These are phyloP conservation scores for Botrytis medusae DNA, from an alignment of 2,329 filamentous ascomycete genomes.

Conservation along the genomic window DNA sequence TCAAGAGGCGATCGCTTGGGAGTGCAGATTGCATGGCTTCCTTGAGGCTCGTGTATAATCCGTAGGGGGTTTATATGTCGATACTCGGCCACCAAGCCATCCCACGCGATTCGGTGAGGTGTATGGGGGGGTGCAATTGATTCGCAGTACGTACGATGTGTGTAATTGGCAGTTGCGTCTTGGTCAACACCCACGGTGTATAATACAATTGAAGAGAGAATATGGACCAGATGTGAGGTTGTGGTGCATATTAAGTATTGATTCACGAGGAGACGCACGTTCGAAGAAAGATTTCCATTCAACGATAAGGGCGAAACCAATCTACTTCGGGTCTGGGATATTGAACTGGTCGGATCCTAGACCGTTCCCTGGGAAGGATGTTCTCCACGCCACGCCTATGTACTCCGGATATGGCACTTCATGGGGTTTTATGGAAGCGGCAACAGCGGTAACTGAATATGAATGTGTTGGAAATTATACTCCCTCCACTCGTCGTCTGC, in stretches of 20 bases:
- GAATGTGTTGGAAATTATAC: neutral
- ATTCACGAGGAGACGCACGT: constrained; percentile 8
- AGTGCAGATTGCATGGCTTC: neutral
- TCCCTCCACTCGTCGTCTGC: neutral
- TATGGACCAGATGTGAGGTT: neutral
- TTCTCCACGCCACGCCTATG: constrained; percentile 3
- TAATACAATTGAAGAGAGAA: neutral
- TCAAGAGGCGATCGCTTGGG: neutral
- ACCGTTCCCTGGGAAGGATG: neutral
- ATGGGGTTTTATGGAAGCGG: neutral
- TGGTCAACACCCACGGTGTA: neutral
- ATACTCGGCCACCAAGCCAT: neutral
- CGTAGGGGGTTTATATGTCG: neutral
- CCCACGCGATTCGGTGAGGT: neutral
- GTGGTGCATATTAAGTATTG: constrained; percentile 7
- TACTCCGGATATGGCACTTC: neutral
- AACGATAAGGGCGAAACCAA: constrained; percentile 13
- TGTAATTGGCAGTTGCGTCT: neutral
- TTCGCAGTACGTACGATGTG: neutral
- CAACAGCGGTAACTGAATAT: neutral
- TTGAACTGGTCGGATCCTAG: neutral
- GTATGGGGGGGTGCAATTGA: neutral
- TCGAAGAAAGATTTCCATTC: constrained; percentile 6
- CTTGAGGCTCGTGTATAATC: neutral
- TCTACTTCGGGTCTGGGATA: constrained; percentile 2